A percentile compares a stretch with the other conserved stretches of the same genome.
Conservation (phyloP, 768 basidiomycete genomes). For the Candolleomyces efflorescens region DNA sequence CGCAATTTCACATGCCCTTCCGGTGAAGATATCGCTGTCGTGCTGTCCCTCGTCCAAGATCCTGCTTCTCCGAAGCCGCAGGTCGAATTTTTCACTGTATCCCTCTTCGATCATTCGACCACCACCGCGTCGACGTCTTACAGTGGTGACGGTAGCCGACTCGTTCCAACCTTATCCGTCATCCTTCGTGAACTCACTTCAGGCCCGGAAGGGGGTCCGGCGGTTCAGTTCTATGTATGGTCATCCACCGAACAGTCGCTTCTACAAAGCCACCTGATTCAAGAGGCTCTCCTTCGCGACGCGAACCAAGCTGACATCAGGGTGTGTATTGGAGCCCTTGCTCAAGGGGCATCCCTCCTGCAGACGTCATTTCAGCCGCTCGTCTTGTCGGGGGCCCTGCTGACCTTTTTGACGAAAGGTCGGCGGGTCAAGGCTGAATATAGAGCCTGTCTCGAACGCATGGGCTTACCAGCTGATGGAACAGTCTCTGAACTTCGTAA, state of each 20-base stretch:
- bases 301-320: slow-evolving; percentile 31
- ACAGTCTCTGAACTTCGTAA: slow-evolving; percentile 32
- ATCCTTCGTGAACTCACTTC: slow-evolving; percentile 31
- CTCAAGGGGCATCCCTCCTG: slow-evolving; percentile 44
- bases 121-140: slow-evolving; percentile 22
- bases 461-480: slow-evolving; percentile 34
- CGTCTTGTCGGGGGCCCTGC: slow-evolving; percentile 39
- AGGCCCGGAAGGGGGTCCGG: slow-evolving; percentile 12
- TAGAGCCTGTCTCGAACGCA: slow-evolving; percentile 34
- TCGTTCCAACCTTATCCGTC: slow-evolving; percentile 32
- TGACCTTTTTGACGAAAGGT: slow-evolving; percentile 36
- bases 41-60: slow-evolving; percentile 41
- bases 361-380: slow-evolving; percentile 46
- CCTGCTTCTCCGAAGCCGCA: slow-evolving; percentile 27
- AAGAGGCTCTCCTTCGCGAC: slow-evolving; percentile 33
- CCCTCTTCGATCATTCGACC: slow-evolving; percentile 22
- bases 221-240: slow-evolving; percentile 48
- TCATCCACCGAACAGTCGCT: slow-evolving; percentile 33
- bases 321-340: slow-evolving; percentile 45
- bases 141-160: slow-evolving; percentile 14
- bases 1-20: slow-evolving; percentile 43
- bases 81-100: slow-evolving; percentile 34
- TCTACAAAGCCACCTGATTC: slow-evolving; percentile 38
- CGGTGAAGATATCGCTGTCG: slow-evolving; percentile 39
- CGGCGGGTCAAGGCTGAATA: slow-evolving; percentile 32